Conservation (phyloP, 306 rosid genomes). For the Cucumis melo region DNA sequence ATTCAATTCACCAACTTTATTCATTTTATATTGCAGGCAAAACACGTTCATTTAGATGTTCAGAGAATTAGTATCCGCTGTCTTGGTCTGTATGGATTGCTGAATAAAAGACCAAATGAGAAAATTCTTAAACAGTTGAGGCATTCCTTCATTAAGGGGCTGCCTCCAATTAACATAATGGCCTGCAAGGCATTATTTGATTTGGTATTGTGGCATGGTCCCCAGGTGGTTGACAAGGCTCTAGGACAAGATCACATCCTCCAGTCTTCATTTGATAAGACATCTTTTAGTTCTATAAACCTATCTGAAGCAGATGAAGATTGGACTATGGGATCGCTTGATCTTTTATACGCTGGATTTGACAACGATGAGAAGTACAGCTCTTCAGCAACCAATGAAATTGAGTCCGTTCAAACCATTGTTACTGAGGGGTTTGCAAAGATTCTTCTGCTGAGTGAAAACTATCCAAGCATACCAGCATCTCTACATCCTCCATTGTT, state of each 20-base stretch:
- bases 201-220: slow-evolving; percentile 86
- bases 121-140: slow-evolving; percentile 67
- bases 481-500: slow-evolving; percentile 60
- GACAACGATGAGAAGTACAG: slow-evolving; percentile 37
- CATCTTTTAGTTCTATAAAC: slow-evolving; percentile 34
- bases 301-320: slow-evolving; percentile 40
- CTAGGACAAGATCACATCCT: slow-evolving; percentile 20
- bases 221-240: slow-evolving; percentile 61
- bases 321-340: slow-evolving; percentile 32
- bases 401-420: slow-evolving; percentile 55
- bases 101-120: slow-evolving; percentile 65
- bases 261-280: slow-evolving; percentile 26
- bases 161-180: slow-evolving; percentile 46
- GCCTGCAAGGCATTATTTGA: slow-evolving; percentile 74
- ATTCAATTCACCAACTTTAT: neutral
- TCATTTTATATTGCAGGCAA: slow-evolving; percentile 51
- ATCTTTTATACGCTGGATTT: slow-evolving; percentile 66
- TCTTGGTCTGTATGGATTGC: slow-evolving; percentile 82
- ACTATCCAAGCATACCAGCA: slow-evolving; percentile 49
- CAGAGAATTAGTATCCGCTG: slow-evolving; percentile 81
- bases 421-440: slow-evolving; percentile 94
- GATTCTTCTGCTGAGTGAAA: slow-evolving; percentile 78
- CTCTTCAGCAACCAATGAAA: slow-evolving; percentile 40
- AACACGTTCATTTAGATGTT: slow-evolving; percentile 77
- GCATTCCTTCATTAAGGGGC: slow-evolving; percentile 51